phyloP scores from a whole-genome alignment of 768 basidiomycete species.

The Lactarius hengduanensis region DNA sequence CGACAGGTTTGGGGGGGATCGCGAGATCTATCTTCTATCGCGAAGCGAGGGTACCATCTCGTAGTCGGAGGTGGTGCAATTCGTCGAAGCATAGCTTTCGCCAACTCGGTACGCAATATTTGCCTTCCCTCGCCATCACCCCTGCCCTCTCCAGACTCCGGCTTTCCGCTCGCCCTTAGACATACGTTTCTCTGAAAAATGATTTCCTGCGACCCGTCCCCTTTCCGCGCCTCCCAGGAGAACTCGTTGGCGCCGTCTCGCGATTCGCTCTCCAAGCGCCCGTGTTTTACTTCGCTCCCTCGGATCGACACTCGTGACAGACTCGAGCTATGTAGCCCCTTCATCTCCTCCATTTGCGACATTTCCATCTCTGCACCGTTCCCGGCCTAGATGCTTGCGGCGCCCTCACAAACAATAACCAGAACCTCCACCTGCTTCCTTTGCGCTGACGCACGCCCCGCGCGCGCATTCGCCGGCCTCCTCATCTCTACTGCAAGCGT shows the following conservation, averaged over 20 bases:
- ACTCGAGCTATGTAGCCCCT: constrained; percentile 52
- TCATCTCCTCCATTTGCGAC: constrained; percentile 36
- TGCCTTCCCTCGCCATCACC: constrained; percentile 31
- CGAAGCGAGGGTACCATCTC: constrained; percentile 40
- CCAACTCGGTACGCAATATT: constrained; percentile 43
- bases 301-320: constrained; percentile 42
- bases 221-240: constrained; percentile 17
- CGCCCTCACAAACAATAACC: constrained; percentile 46
- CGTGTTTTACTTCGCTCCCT: constrained; percentile 37
- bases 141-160: constrained; percentile 8
- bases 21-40: constrained; percentile 38
- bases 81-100: constrained; percentile 42
- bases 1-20: constrained; percentile 47
- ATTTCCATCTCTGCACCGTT: constrained; percentile 28
- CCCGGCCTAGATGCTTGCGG: background rate
- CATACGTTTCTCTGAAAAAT: constrained; percentile 39
- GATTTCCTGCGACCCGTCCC: constrained; percentile 23
- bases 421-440: constrained; percentile 58
- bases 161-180: constrained; percentile 30
- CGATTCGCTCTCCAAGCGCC: constrained; percentile 47
- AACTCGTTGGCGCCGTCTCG: constrained; percentile 44
- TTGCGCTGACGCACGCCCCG: constrained; percentile 45
- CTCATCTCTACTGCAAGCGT: constrained; percentile 47
- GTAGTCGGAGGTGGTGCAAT: constrained; percentile 49
- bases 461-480: constrained; percentile 55